Percentiles rank a stretch among this genome's conserved stretches.
Evolutionary conservation across 2,329 filamentous ascomycete genomes (phyloP).

Genomic region (Pyrenochaeta sp.): DNA sequence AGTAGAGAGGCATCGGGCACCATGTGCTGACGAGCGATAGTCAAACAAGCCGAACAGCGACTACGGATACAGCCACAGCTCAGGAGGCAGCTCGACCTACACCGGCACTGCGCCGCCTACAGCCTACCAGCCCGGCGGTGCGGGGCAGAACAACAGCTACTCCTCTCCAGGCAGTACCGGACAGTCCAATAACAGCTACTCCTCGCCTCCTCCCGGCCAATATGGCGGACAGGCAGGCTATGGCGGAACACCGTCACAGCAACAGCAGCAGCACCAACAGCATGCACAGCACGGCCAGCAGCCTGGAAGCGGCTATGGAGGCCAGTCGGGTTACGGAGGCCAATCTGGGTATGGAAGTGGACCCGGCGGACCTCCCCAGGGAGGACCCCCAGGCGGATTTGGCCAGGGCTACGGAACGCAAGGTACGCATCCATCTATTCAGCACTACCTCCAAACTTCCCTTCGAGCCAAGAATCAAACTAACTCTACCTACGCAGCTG

Average conservation of each 20-base stretch:
- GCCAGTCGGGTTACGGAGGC: conserved; percentile 33
- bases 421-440: conserved; percentile 13
- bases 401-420: conserved; percentile 35
- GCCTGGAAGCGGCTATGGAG: conserved; percentile 22
- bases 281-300: conserved; percentile 9
- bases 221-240: conserved; percentile 19
- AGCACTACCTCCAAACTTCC: too few species aligned
- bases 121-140: conserved; percentile 62
- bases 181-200: conserved; percentile 25
- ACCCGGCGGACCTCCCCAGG: conserved; percentile 7
- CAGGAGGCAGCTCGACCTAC: conserved; percentile 62
- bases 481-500: too few species aligned
- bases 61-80: conserved; percentile 65
- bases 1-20: not conserved
- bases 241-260: conserved; percentile 8
- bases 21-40: conserved; percentile 20
- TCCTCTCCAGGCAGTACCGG: too few species aligned
- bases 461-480: too few species aligned
- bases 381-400: conserved; percentile 12
- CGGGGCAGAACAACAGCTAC: too few species aligned
- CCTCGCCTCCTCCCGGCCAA: conserved; percentile 25
- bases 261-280: conserved; percentile 15
- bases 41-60: conserved; percentile 51
- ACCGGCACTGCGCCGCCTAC: conserved; percentile 69
- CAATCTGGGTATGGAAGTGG: conserved; percentile 26